phyloP scores from a whole-genome alignment of 2,329 filamentous ascomycete genomes.

The Myriangium duriaei region DNA sequence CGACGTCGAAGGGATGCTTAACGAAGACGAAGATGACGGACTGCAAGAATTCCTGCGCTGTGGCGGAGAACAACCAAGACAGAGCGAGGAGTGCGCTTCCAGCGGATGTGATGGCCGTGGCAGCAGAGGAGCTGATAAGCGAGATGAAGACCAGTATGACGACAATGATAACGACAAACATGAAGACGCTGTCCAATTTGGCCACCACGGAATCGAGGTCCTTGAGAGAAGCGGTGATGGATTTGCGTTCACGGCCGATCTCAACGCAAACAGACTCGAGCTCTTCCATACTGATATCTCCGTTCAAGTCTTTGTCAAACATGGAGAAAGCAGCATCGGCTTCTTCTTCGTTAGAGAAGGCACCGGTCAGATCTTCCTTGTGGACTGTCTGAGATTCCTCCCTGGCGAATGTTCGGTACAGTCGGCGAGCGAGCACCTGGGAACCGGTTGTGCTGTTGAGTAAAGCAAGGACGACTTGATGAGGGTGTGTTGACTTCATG shows the following conservation, averaged over 20 bases:
- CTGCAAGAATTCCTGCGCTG: constrained; percentile 87
- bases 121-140: constrained; percentile 80
- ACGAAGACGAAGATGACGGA: constrained; percentile 92
- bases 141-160: constrained; percentile 78
- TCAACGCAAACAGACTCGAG: constrained; percentile 88
- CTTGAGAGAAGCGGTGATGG: constrained; percentile 86
- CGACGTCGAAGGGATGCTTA: constrained; percentile 94
- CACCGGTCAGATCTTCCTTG: constrained; percentile 62
- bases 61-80: constrained; percentile 85
- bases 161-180: constrained; percentile 74
- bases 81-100: constrained; percentile 79
- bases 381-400: constrained; percentile 64
- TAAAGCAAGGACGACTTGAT: constrained; percentile 71
- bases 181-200: constrained; percentile 78
- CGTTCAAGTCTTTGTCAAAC: constrained; percentile 94
- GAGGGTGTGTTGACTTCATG: constrained; percentile 60
- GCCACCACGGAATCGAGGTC: constrained; percentile 87
- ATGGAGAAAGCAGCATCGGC: constrained; percentile 79
- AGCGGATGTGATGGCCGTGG: constrained; percentile 77
- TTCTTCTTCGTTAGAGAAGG: constrained; percentile 73
- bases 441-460: constrained; percentile 59
- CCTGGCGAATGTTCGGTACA: constrained; percentile 77
- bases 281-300: constrained; percentile 91
- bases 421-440: constrained; percentile 71
- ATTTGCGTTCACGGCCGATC: constrained; percentile 87